These are phyloP conservation scores for Rhynchospora pubera DNA, from an alignment of 176 grass and related monocot genomes.

Conservation along the genomic window DNA sequence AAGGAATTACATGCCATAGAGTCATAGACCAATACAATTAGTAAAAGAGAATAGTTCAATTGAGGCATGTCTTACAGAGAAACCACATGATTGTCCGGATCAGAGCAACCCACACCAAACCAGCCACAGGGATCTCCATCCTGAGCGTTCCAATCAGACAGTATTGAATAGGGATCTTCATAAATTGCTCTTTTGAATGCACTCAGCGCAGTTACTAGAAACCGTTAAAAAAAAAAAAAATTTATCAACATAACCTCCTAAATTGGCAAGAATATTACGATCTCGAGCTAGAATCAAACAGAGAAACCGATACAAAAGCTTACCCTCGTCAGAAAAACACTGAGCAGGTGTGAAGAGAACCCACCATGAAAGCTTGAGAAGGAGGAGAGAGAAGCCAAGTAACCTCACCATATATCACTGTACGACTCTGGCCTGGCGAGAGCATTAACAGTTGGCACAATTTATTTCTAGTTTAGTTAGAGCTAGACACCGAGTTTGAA, in stretches of 20 bases:
- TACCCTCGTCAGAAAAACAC: slow-evolving; percentile 57
- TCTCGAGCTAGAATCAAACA: background rate
- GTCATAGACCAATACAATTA: background rate
- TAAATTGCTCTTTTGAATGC: slow-evolving; percentile 63
- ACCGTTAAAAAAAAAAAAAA: background rate
- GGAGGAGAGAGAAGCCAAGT: slow-evolving; percentile 30
- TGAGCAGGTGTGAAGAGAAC: slow-evolving; percentile 22
- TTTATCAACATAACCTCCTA: background rate
- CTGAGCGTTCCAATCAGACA: slow-evolving; percentile 67
- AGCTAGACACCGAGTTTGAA: background rate
- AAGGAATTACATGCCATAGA: background rate
- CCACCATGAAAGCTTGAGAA: slow-evolving; percentile 27
- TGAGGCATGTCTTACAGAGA: slow-evolving; percentile 46
- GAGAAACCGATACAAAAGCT: background rate
- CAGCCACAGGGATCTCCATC: slow-evolving; percentile 51
- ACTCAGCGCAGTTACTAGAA: slow-evolving; percentile 43
- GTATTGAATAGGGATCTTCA: slow-evolving; percentile 52
- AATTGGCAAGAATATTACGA: background rate
- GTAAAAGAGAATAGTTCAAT: background rate
- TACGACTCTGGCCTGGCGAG: background rate
- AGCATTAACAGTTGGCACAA: slow-evolving; percentile 5
- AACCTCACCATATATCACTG: slow-evolving; percentile 32
- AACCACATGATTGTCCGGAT: slow-evolving; percentile 41
- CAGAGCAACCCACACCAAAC: slow-evolving; percentile 55
- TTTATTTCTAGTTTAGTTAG: background rate